phyloP scores from a whole-genome alignment of 2,329 filamentous ascomycete species.

The Podosphaera fusca region DNA sequence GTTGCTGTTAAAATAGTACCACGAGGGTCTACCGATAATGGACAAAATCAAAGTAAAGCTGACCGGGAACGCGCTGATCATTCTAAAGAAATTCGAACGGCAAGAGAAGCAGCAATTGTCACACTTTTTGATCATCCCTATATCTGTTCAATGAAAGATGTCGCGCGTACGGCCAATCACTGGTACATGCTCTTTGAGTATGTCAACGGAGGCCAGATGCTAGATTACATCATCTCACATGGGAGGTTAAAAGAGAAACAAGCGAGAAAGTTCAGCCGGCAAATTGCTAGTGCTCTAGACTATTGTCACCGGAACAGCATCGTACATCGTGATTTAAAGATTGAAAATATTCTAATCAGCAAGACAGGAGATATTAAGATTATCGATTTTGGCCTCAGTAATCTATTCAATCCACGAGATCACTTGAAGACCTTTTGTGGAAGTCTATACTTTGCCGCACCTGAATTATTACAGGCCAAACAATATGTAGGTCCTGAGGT shows the following conservation, averaged over 20 bases:
- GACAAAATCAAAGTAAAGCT: constrained; percentile 38
- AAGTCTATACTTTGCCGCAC: constrained; percentile 91
- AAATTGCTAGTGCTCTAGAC: constrained; percentile 89
- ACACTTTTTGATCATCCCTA: constrained; percentile 85
- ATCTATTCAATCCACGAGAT: constrained; percentile 67
- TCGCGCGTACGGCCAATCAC: constrained; percentile 87
- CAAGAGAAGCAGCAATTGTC: constrained; percentile 87
- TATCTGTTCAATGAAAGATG: constrained; percentile 86
- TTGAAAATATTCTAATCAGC: constrained; percentile 97
- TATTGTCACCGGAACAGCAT: constrained; percentile 98
- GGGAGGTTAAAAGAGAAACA: constrained; percentile 96
- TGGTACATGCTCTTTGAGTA: constrained; percentile 99
- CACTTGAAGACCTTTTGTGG: constrained; percentile 94
- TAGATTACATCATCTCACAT: constrained; percentile 98
- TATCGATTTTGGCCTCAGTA: constrained; percentile 94
- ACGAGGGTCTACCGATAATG: constrained; percentile 62
- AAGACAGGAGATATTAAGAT: constrained; percentile 99
- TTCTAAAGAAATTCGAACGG: constrained; percentile 87
- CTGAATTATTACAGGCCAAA: constrained; percentile 77
- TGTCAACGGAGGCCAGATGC: constrained; percentile 96
- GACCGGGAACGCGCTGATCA: constrained; percentile 81
- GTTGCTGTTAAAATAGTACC: constrained; percentile 96
- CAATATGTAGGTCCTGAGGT: constrained; percentile 93
- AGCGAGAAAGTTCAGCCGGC: constrained; percentile 87
- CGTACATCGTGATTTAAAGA: constrained; percentile 91